Evolutionary conservation across 176 grass and related monocot species (phyloP).

Genomic region (Oryza longistaminata): DNA sequence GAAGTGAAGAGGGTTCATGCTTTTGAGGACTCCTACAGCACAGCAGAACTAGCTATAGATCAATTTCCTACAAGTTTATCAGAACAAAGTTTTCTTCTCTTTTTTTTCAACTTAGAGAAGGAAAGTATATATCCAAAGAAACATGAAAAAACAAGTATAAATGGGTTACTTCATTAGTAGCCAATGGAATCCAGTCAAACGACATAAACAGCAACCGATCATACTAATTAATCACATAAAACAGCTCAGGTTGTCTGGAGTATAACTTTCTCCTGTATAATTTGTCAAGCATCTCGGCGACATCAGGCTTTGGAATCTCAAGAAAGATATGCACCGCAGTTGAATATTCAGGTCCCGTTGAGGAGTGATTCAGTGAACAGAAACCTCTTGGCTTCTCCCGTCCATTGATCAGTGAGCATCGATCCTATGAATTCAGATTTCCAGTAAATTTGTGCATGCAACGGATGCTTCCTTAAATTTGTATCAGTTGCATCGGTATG

Average conservation of each 20-base stretch:
- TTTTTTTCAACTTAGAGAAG: background rate
- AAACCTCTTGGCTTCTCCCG: too few species aligned
- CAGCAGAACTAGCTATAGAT: background rate
- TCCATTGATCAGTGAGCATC: background rate
- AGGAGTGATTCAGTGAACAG: background rate
- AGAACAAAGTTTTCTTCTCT: background rate
- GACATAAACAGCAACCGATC: background rate
- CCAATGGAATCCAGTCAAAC: slow-evolving; percentile 34
- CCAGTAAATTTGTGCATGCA: background rate
- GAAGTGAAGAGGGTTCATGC: background rate
- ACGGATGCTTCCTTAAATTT: background rate
- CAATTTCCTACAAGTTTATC: background rate
- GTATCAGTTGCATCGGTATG: background rate
- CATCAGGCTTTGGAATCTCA: slow-evolving; percentile 39
- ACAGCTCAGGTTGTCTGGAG: slow-evolving; percentile 39
- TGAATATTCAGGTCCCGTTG: background rate
- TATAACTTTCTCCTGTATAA: background rate
- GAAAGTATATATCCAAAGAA: background rate
- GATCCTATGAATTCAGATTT: background rate
- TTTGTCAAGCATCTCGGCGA: slow-evolving; percentile 37
- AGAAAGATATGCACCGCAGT: slow-evolving; percentile 34
- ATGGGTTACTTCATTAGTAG: background rate
- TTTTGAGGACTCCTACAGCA: background rate
- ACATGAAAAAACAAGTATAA: background rate
- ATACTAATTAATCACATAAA: slow-evolving; percentile 26